These are phyloP conservation scores for Candida yuanshanica DNA, from an alignment of 805 yeast genomes.

Conservation along the genomic window DNA sequence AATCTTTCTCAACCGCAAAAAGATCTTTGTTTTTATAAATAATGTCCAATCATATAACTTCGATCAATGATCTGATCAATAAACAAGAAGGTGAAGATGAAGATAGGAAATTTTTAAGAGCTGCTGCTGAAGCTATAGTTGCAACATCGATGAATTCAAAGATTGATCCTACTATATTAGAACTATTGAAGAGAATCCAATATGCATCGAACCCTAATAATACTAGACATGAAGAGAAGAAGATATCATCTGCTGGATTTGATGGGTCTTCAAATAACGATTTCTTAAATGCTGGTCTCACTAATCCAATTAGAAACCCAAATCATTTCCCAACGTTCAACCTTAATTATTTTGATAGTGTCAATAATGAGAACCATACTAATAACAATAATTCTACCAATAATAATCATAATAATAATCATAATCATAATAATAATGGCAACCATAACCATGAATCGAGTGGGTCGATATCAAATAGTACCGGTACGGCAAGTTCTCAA, in stretches of 20 bases:
- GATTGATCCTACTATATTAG: constrained; percentile 60
- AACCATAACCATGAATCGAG: too few relatives aligned
- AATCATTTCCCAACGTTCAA: constrained; percentile 24
- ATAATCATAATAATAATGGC: not conserved
- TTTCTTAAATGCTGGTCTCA: constrained; percentile 8
- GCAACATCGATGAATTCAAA: constrained; percentile 42
- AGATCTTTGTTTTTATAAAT: too few relatives aligned
- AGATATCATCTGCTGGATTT: not conserved
- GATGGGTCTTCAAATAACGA: constrained; percentile 2
- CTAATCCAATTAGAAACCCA: constrained; percentile 8
- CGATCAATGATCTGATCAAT: constrained; percentile 7
- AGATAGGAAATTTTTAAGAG: constrained; percentile 48
- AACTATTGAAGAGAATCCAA: constrained; percentile 51
- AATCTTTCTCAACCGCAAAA: too few relatives aligned
- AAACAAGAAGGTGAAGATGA: constrained; percentile 28
- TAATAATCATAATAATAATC: not conserved
- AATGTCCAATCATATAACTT: constrained; percentile 3
- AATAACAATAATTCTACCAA: constrained; percentile 1
- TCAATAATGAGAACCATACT: constrained; percentile 1
- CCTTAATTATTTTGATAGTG: constrained; percentile 24
- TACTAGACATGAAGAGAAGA: constrained; percentile 1
- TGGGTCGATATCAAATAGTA: too few relatives aligned
- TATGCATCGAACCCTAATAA: constrained; percentile 31
- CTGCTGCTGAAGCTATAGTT: constrained; percentile 58
- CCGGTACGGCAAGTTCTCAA: not conserved